phyloP scores from a whole-genome alignment of 208 protist species.

The Acanthamoeba triangularis region DNA sequence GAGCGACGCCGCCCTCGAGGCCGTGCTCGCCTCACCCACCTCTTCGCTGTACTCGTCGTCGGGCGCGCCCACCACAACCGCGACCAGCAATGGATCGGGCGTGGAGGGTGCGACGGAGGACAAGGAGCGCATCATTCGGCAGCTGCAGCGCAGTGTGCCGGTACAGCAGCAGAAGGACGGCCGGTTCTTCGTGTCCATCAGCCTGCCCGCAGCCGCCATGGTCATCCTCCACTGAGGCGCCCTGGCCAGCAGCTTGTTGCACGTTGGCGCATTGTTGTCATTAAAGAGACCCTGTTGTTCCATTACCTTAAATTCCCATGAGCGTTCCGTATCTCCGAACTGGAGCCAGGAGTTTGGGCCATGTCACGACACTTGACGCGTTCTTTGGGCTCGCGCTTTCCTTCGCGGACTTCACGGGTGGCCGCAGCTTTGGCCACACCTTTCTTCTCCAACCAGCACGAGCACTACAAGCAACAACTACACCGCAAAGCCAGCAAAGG shows the following conservation, averaged over 20 bases:
- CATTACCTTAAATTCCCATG: neutral
- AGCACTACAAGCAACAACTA: neutral
- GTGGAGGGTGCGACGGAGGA: neutral
- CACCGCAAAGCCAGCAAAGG: neutral
- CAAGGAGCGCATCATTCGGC: neutral
- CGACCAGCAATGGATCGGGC: too few species aligned
- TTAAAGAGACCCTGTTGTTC: too few species aligned
- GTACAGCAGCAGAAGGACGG: slow-evolving; percentile 27
- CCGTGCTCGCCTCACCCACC: neutral
- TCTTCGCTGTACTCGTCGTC: neutral
- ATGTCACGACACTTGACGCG: neutral
- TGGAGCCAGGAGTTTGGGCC: neutral
- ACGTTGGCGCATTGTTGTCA: too few species aligned
- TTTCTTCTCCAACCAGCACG: neutral
- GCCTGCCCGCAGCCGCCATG: neutral
- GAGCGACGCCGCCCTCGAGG: neutral
- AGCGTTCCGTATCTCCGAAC: neutral
- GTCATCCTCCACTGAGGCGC: slow-evolving; percentile 11
- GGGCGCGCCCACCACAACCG: neutral
- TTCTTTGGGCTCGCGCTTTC: neutral
- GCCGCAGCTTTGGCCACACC: neutral
- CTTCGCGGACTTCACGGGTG: neutral
- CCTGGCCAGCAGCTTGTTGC: too few species aligned
- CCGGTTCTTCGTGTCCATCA: slow-evolving; percentile 4
- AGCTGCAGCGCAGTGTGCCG: neutral